Conservation (phyloP, 768 basidiomycete genomes). For the Mycena pura region DNA sequence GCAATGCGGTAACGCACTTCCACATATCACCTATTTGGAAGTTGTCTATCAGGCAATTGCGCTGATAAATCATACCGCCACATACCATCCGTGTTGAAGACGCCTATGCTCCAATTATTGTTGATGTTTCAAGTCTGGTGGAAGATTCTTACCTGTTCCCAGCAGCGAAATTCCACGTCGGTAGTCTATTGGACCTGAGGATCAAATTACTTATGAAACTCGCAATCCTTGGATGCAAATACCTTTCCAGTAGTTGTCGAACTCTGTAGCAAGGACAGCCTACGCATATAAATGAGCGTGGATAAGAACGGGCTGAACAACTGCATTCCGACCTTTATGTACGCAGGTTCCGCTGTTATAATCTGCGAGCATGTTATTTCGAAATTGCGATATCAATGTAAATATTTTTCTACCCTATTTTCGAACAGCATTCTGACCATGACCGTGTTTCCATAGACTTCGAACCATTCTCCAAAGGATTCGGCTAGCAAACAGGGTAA, state of each 20-base stretch:
- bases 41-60: not conserved
- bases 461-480: conserved; percentile 28
- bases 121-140: not conserved
- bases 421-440: conserved; percentile 45
- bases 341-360: conserved; percentile 55
- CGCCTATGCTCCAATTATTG: conserved; percentile 20
- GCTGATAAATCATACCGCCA: not conserved
- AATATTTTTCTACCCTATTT: conserved; percentile 39
- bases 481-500: conserved; percentile 32
- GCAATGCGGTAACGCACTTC: too few species aligned
- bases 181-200: conserved; percentile 25
- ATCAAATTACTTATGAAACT: conserved; percentile 20
- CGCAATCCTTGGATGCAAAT: not conserved
- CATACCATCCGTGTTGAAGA: conserved; percentile 62
- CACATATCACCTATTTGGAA: conserved; percentile 54
- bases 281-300: conserved; percentile 29
- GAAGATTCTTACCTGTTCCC: conserved; percentile 47
- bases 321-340: conserved; percentile 47
- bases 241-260: conserved; percentile 45
- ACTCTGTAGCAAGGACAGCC: conserved; percentile 50
- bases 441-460: conserved; percentile 39
- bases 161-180: conserved; percentile 40
- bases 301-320: not conserved
- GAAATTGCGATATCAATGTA: too few species aligned
- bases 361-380: too few species aligned